Conservation (phyloP, 352 stramenopile species). For the Peronospora farinosa region DNA sequence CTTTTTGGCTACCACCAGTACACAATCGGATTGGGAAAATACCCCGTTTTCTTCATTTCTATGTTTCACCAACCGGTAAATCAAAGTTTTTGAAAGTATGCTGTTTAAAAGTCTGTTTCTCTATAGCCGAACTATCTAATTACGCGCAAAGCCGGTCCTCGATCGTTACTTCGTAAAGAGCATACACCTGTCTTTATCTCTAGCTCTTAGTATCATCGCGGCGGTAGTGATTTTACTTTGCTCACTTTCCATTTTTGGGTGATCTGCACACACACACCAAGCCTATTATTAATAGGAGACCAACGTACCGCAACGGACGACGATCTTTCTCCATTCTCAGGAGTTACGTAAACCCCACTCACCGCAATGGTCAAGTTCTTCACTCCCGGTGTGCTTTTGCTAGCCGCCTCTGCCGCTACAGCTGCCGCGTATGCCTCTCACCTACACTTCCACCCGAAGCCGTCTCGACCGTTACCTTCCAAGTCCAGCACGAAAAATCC, state of each 20-base stretch:
- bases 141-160: background rate
- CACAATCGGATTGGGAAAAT: too few relatives aligned
- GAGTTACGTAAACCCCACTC: slow-evolving; percentile 7
- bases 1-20: too few relatives aligned
- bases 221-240: slow-evolving; percentile 12
- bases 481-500: slow-evolving; percentile 26
- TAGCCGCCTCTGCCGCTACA: slow-evolving; percentile 30
- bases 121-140: too few relatives aligned
- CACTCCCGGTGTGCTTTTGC: slow-evolving; percentile 22
- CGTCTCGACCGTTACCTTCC: background rate
- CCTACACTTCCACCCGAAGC: slow-evolving; percentile 27
- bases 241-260: slow-evolving; percentile 25
- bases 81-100: too few relatives aligned
- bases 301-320: slow-evolving; percentile 15
- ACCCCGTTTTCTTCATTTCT: too few relatives aligned
- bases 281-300: slow-evolving; percentile 12
- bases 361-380: slow-evolving; percentile 34
- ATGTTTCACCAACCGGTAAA: too few relatives aligned
- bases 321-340: slow-evolving; percentile 10
- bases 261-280: slow-evolving; percentile 4
- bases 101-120: too few relatives aligned
- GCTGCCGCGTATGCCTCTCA: slow-evolving; percentile 27
- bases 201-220: slow-evolving; percentile 1
- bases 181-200: slow-evolving; percentile 1
- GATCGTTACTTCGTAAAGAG: slow-evolving; percentile 8